A percentile compares a stretch with the other conserved stretches of the same genome.
Conservation (phyloP, 1,139 yeast genomes). For the Yamadazyma friedrichii region DNA sequence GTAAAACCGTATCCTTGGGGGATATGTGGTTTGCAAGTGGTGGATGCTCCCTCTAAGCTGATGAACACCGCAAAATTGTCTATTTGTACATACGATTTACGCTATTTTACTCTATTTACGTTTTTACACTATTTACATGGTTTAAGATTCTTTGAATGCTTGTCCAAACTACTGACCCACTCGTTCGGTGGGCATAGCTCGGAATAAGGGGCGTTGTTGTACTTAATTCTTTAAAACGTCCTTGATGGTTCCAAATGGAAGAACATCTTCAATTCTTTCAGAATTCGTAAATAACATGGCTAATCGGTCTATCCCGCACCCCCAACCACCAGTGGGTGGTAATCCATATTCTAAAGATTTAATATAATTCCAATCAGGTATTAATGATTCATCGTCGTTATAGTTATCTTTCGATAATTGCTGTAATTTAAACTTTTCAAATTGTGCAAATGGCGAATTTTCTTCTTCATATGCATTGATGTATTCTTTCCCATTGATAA, state of each 20-base stretch:
- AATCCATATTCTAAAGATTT: slow-evolving; percentile 85
- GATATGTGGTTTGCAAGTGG: no score
- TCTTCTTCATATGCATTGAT: slow-evolving; percentile 97
- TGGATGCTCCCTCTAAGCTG: no score
- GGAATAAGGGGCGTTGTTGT: not conserved
- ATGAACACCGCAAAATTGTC: no score
- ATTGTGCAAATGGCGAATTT: slow-evolving; percentile 76
- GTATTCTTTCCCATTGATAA: slow-evolving; percentile 76
- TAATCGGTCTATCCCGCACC: slow-evolving; percentile 87
- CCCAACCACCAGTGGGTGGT: slow-evolving; percentile 99
- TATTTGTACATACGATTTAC: no score
- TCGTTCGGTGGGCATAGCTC: no score
- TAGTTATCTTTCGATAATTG: slow-evolving; percentile 44
- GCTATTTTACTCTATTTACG: no score
- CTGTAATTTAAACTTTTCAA: slow-evolving; percentile 58
- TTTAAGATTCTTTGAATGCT: no score
- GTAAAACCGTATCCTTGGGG: no score
- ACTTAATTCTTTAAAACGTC: slow-evolving; percentile 45
- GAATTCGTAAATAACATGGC: slow-evolving; percentile 73
- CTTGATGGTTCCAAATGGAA: slow-evolving; percentile 77
- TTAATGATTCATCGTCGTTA: slow-evolving; percentile 59
- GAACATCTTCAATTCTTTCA: slow-evolving; percentile 72
- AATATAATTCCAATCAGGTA: slow-evolving; percentile 74
- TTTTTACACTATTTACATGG: no score
- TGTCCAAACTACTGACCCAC: no score